Conservation (phyloP, 1,139 yeast genomes). For the Geotrichum restrictum region DNA sequence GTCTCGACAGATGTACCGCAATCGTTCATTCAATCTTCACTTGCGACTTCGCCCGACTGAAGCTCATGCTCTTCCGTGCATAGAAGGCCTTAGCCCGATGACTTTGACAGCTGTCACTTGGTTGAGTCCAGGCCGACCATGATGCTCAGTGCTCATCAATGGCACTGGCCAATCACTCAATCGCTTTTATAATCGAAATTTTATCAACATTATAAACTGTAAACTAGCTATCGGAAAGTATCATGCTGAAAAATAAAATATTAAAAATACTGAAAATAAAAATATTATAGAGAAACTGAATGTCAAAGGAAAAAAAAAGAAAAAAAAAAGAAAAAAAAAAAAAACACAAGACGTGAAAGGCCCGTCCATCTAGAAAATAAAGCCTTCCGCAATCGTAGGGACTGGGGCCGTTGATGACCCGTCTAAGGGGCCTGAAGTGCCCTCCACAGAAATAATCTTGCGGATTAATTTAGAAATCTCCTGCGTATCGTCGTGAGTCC, state of each 20-base stretch:
- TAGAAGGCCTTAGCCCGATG: too few relatives aligned
- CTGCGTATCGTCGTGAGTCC: not conserved
- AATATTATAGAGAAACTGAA: not conserved
- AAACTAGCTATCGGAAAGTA: too few relatives aligned
- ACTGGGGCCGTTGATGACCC: not conserved
- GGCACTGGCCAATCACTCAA: too few relatives aligned
- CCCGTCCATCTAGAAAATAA: slow-evolving; percentile 1
- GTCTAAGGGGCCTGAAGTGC: not conserved
- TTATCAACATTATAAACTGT: too few relatives aligned
- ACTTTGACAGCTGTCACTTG: too few relatives aligned
- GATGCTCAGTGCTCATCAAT: too few relatives aligned
- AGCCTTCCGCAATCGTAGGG: slow-evolving; percentile 5
- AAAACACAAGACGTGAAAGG: not conserved
- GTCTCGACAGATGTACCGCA: too few relatives aligned
- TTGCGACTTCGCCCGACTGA: too few relatives aligned
- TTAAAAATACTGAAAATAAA: not conserved
- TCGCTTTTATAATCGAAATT: too few relatives aligned
- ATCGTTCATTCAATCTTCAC: too few relatives aligned
- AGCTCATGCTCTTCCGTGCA: too few relatives aligned
- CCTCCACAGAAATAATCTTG: not conserved
- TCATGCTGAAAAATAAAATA: not conserved
- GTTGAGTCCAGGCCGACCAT: too few relatives aligned
- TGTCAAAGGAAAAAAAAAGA: not conserved
- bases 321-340: not conserved
- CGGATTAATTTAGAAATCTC: not conserved